Base-by-base conservation (phyloP, 495 filamentous ascomycete species). In the Cairneyella variabilis region DNA sequence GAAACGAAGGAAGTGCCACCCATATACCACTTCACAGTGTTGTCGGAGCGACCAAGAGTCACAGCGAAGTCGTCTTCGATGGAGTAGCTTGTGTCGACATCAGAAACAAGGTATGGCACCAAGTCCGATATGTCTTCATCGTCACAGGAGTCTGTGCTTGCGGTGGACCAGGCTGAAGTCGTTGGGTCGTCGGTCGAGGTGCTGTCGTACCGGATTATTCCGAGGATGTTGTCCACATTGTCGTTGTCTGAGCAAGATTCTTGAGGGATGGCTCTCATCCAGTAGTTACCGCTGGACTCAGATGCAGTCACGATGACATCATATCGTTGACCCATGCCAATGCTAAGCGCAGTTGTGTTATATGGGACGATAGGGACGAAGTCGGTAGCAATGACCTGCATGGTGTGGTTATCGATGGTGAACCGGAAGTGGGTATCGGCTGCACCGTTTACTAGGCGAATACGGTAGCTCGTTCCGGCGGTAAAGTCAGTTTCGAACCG, bases 311-410 rank as follows among this genome's bases (percentile, higher is more conserved):
- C 75, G 50, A 86, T 79, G 12, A 89, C 71, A 53, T 88, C 78
- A 64, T 84, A 84, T 27, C 86, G 77, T 67, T 89, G 83, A 16
- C 80, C 85, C 60, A 88, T 87, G 27, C 64, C 82, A 48, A 89
- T 72, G 83, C 17, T 67, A 25, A 67, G 60, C 8, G 87, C 42
- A 30, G 69, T 68, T 18, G 69, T 69, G 9, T 66, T 71, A 37
- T 67, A 64, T 3, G 79, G n/a, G n/a, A n/a, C n/a, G n/a, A n/a
- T n/a, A n/a, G n/a, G n/a, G n/a, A n/a, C n/a, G n/a, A n/a, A n/a
- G 67, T 80, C 76, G 21, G 58, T 59, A 7, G 64, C 59, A 41
- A 80, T 75, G 48, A 83, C 66, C 34, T 69, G 71, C 50, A 76
- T 63, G 20, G 60, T 68, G 39, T 75, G 66, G 43, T 73, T 70